Base-by-base conservation (phyloP, 768 basidiomycete species). In the Suillus bovinus region DNA sequence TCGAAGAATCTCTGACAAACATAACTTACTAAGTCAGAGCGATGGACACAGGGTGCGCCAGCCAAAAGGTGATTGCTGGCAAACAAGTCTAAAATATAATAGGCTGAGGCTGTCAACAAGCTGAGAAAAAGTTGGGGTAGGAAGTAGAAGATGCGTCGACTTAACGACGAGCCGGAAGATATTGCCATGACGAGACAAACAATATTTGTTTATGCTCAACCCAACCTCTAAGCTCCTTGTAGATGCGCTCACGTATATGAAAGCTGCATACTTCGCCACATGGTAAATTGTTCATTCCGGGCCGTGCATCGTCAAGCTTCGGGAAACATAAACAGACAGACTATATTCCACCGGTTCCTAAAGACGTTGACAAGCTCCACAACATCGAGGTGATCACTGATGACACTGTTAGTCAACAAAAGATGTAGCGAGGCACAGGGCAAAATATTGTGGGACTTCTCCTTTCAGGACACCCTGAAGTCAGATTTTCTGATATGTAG, bases 231-330 rank as follows among this genome's bases (percentile, higher is more conserved):
- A 75, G 44, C 71, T 77, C 11, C 67, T 85, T 6, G 27, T 66
- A 7, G 61, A 64, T 41, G 62, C 76, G 24, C 72, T 83, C 57
- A 49, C 78, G 5, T 76, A 76, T 7, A 72, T 77, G 39, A 83
- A 79, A 4, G 84, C 83, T 0, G 82, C 83, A 5, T 80, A 79
- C 57, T 61, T 67, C 50, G 79, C 80, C 2, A 83, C 84, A 83
- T 83, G 49, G 78, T 67, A 20, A 47, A 31, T 11, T 11, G 20
- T 54, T 7, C 11, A 38, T 61, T 17, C 4, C 42, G 49, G 22
- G 33, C 57, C 14, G 10, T 31, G 17, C 39, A 27, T 63, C 53
- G 58, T 57, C 60, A 47, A 59, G 55, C 33, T 49, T 34, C 11
- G 9, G 58, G 42, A 36, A 20, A 8, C 53, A 81, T 78, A 77